Base-by-base conservation (phyloP, 495 filamentous ascomycete genomes). In the Pyronema omphalodes region DNA sequence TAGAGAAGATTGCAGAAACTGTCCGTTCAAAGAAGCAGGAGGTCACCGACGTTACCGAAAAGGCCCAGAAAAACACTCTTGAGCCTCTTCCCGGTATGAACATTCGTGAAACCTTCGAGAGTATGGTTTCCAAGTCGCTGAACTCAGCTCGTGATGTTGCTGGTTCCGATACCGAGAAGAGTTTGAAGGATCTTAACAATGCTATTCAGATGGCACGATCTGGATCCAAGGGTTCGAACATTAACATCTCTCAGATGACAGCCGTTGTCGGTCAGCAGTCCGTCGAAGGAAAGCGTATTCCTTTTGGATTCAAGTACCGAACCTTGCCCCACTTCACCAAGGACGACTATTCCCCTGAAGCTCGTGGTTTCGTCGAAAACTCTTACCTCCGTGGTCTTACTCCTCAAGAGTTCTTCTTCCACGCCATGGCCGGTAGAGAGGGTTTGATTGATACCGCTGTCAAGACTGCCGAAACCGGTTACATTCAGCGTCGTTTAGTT, bases 181-280 rank as follows among this genome's bases (percentile, higher is more conserved):
- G 83, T 73, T 71, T 96, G 62, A 96, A 94, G 72, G 88, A 93
- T 71, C 65, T 81, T 55, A 99, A 99, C 74, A 94, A 94, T 56
- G 88, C 88, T 47, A 83, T 91, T 43, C 84, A 87, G 58, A 99
- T 95, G 89, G 87, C 91, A 55, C 75, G 78, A 29, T 93, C 89
- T 56, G 91, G 91, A 60, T 96, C 93, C 55, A 99, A 99, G 72
- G 91, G 91, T 59, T 94, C 91, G 5, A 85, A 85, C 3, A 96
- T 96, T 71, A 99, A 99, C 67, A 96, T 99, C 59, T 94, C 93
- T 14, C 91, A 99, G 68, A 99, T 99, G 91, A 89, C 87, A 47
- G 88, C 93, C 9, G 74, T 94, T 49, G 91, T 99, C 17, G 91
- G 91, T 50, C 91, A 99, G 60, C 91, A 99, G 66, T 91, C 88